Percentiles rank a stretch among this genome's conserved stretches.
Evolutionary conservation across 2,329 filamentous ascomycete genomes (phyloP).

Genomic region (Thelonectria olida): DNA sequence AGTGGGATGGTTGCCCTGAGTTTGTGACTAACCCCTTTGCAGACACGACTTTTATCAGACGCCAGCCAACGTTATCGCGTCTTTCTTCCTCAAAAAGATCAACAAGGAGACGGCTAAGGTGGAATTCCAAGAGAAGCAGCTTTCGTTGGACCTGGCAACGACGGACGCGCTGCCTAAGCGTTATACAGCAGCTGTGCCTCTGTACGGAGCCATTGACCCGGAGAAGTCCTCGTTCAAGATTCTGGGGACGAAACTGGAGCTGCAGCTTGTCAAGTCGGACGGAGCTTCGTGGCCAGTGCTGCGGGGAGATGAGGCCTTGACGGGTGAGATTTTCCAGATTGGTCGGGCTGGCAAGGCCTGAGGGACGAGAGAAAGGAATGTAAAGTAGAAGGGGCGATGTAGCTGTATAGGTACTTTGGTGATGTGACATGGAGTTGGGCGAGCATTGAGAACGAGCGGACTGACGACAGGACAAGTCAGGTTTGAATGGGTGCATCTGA

Average conservation of each 20-base stretch:
- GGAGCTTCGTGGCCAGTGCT: conserved; percentile 86
- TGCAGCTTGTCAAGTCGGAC: conserved; percentile 77
- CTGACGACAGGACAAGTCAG: no score
- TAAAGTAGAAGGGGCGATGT: conserved; percentile 4
- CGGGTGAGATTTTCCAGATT: conserved; percentile 86
- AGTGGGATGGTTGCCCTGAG: background rate
- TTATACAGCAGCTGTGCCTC: conserved; percentile 76
- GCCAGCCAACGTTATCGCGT: conserved; percentile 82
- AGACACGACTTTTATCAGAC: conserved; percentile 95
- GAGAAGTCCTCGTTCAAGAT: conserved; percentile 82
- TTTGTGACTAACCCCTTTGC: conserved; percentile 11
- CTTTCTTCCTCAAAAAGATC: conserved; percentile 97
- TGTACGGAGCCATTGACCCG: conserved; percentile 81
- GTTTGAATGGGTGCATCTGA: background rate
- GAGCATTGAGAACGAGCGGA: conserved; percentile 3
- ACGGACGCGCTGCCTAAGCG: conserved; percentile 80
- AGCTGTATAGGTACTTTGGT: conserved; percentile 2
- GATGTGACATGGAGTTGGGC: conserved; percentile 16
- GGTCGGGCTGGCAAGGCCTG: conserved; percentile 75
- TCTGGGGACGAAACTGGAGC: conserved; percentile 88
- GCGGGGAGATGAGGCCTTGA: conserved; percentile 75
- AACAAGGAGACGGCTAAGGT: conserved; percentile 81
- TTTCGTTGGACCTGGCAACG: conserved; percentile 87
- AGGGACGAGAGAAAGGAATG: conserved; percentile 1
- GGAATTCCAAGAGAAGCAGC: conserved; percentile 68